Evolutionary conservation across 306 rosid species (phyloP), one percentile per base, ranked within the genome.

Genomic region (Acacia confusa): DNA sequence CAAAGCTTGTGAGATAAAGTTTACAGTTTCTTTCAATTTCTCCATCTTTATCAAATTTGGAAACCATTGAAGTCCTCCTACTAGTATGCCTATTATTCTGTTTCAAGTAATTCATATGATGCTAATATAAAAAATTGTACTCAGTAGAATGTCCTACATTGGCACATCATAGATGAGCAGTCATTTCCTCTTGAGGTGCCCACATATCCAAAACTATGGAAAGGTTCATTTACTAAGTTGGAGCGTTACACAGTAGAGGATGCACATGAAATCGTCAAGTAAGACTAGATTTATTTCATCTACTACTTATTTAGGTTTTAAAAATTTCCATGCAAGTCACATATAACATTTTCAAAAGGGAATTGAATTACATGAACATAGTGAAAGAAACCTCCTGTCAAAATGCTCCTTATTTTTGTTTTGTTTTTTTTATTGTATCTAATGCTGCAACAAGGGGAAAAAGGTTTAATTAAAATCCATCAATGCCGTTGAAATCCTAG

Each of bases 151-250:
- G 98, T 95, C 72, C 92, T 95, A 73, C 99, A 95, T 88, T 95
- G 99, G 99, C 98, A 95, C 90, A 80, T 92, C 78, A 86, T 95
- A 85, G 99, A 95, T 60, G 85, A 77, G 78, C 83, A 95, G 64
- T 86, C 99, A 66, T 95, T 95, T 90, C 98, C 99, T 70, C 86
- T 95, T 2, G 99, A 95, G 89, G 87, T 92, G 74, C 98, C 99
- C 72, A n/a, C 94, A 6, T 92, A 88, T 86, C 99, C 98, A 57
- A 89, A 93, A 6, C 81, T 95, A 79, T 95, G 99, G 99, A 82
- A 90, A 87, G 99, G 97, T 74, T 81, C 99, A 61, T 95, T 93
- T 70, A 75, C 96, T 45, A 77, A 93, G 84, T 90, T 86, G 89
- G 99, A 95, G 89, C 98, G 98, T 17, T 95, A 93, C 82, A 92